Conservation (phyloP, 2,329 filamentous ascomycete species). For the Thyridium curvatum region DNA sequence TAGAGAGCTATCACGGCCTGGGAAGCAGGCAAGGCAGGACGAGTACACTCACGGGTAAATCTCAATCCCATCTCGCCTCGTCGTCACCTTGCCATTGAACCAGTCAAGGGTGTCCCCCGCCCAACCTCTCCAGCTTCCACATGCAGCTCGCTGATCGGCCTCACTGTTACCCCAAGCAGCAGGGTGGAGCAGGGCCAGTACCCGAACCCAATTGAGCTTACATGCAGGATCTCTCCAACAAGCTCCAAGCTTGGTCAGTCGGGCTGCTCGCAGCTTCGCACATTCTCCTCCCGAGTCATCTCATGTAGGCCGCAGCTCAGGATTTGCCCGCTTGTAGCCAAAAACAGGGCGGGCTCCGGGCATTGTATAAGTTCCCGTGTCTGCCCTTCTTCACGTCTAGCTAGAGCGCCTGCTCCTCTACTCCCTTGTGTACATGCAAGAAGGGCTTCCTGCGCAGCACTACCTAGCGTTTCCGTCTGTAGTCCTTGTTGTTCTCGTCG, state of each 20-base stretch:
- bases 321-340: background rate
- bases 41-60: too few species aligned
- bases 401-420: too few species aligned
- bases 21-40: too few species aligned
- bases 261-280: background rate
- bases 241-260: too few species aligned
- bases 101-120: too few species aligned
- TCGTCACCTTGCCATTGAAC: too few species aligned
- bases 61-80: too few species aligned
- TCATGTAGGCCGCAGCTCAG: background rate
- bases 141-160: background rate
- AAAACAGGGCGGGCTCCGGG: too few species aligned
- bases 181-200: background rate
- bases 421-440: background rate
- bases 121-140: constrained; percentile 1
- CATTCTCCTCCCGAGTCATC: background rate
- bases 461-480: background rate
- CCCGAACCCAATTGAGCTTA: background rate
- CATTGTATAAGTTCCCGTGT: too few species aligned
- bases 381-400: too few species aligned
- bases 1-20: too few species aligned
- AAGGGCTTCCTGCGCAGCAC: background rate
- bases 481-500: background rate
- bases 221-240: too few species aligned
- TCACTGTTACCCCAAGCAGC: background rate